Evolutionary conservation across 305 asterid species (phyloP).

Genomic region (Nicotiana rustica): DNA sequence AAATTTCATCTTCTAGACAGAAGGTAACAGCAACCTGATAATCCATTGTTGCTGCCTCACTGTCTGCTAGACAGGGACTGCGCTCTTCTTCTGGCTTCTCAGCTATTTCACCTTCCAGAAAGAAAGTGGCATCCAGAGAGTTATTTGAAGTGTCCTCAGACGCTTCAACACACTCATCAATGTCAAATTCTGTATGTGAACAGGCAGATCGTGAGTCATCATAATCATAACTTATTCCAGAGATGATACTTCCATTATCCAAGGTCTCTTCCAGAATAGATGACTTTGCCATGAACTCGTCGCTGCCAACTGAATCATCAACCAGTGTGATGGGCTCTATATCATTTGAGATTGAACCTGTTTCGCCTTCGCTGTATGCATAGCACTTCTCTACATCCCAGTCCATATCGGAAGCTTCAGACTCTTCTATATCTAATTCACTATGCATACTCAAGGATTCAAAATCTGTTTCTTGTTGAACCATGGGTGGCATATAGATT

Average conservation of each 20-base stretch:
- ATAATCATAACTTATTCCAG: constrained; percentile 46
- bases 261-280: constrained; percentile 42
- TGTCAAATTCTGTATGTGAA: constrained; percentile 32
- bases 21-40: constrained; percentile 22
- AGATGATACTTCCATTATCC: constrained; percentile 50
- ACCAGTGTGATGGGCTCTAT: neutral
- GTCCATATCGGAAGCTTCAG: constrained; percentile 60
- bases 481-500: too few species aligned
- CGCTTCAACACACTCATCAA: constrained; percentile 39
- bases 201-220: constrained; percentile 44
- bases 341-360: neutral
- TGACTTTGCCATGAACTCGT: neutral
- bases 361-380: constrained; percentile 8
- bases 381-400: constrained; percentile 52
- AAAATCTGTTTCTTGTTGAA: neutral
- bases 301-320: constrained; percentile 10
- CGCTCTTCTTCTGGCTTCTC: constrained; percentile 41
- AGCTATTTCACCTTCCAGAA: neutral
- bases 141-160: constrained; percentile 21
- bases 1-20: constrained; percentile 37
- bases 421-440: constrained; percentile 40
- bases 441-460: constrained; percentile 33
- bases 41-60: constrained; percentile 25
- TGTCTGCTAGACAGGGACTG: constrained; percentile 17
- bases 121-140: constrained; percentile 25